These are phyloP conservation scores for Diaporthe australafricana DNA, from an alignment of 2,329 filamentous ascomycete genomes.

Conservation along the genomic window DNA sequence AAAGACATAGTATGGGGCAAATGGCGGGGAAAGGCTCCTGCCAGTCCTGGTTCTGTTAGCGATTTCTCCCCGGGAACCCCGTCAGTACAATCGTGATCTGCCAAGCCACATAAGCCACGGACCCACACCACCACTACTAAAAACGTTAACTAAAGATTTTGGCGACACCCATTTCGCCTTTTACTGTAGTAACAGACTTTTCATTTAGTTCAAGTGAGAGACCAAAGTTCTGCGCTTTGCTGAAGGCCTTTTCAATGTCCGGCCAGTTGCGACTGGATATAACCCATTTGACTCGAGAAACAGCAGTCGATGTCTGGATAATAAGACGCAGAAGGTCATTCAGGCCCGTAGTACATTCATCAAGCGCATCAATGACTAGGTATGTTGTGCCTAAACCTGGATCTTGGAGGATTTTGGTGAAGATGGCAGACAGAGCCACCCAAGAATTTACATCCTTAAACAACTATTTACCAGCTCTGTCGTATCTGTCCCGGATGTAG, in stretches of 20 bases:
- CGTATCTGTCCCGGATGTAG: constrained; percentile 49
- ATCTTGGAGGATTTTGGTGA: constrained; percentile 54
- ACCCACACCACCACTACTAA: too few relatives aligned
- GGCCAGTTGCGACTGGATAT: constrained; percentile 56
- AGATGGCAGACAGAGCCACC: constrained; percentile 51
- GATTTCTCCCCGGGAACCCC: too few relatives aligned
- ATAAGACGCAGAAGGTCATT: constrained; percentile 51
- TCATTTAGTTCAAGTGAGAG: constrained; percentile 53
- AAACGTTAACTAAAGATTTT: too few relatives aligned
- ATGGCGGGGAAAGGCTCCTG: too few relatives aligned
- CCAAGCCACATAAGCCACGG: too few relatives aligned
- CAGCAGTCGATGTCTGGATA: constrained; percentile 38
- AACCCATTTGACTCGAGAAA: constrained; percentile 52
- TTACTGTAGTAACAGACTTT: constrained; percentile 30
- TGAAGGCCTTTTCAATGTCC: constrained; percentile 49
- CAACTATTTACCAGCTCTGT: constrained; percentile 43
- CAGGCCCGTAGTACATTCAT: constrained; percentile 54
- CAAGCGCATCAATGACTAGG: constrained; percentile 59
- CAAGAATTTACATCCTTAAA: constrained; percentile 55
- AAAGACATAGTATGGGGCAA: too few relatives aligned
- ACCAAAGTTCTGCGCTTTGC: constrained; percentile 38
- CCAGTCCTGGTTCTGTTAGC: too few relatives aligned
- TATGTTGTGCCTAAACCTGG: constrained; percentile 44
- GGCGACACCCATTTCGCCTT: too few relatives aligned
- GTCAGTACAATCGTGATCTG: too few relatives aligned